Evolutionary conservation across 1,284 basidiomycete species (phyloP).

Genomic region (Pseudozyma pruni): DNA sequence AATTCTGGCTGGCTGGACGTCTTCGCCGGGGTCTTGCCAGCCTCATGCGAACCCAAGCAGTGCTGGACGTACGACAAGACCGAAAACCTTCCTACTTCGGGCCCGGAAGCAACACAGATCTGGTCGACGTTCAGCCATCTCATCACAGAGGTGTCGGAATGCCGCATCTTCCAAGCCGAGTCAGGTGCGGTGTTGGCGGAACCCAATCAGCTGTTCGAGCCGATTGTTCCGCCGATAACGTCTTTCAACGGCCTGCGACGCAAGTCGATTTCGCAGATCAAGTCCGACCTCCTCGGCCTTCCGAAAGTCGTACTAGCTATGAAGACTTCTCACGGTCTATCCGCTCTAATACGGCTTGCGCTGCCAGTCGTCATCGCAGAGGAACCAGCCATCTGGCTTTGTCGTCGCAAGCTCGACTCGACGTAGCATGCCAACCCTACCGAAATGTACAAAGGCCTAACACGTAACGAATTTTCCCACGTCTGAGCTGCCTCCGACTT

Average conservation of each 20-base stretch:
- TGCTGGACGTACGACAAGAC: conserved; percentile 63
- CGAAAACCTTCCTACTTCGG: conserved; percentile 37
- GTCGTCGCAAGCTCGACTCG: conserved; percentile 18
- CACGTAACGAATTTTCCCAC: not conserved
- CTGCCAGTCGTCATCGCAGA: conserved; percentile 28
- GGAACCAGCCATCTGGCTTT: conserved; percentile 33
- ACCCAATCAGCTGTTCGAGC: conserved; percentile 33
- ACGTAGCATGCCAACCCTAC: not conserved
- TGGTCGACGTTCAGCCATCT: conserved; percentile 47
- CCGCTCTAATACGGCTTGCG: conserved; percentile 3
- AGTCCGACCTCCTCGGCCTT: conserved; percentile 9
- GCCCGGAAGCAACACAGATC: conserved; percentile 8
- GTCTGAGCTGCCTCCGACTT: no score
- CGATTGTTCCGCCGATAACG: conserved; percentile 11
- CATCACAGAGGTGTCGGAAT: conserved; percentile 35
- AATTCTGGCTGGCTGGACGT: conserved; percentile 3
- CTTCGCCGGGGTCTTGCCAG: conserved; percentile 4
- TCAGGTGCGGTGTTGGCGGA: conserved; percentile 6
- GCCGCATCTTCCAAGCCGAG: conserved; percentile 13
- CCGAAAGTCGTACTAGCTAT: not conserved
- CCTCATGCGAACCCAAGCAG: not conserved
- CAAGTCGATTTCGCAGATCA: conserved; percentile 17
- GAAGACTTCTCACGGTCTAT: not conserved
- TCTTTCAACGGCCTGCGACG: conserved; percentile 25
- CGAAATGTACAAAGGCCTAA: not conserved